These are phyloP conservation scores for Atkinsonella hypoxylon DNA, from an alignment of 2,329 filamentous ascomycete genomes.

Conservation along the genomic window DNA sequence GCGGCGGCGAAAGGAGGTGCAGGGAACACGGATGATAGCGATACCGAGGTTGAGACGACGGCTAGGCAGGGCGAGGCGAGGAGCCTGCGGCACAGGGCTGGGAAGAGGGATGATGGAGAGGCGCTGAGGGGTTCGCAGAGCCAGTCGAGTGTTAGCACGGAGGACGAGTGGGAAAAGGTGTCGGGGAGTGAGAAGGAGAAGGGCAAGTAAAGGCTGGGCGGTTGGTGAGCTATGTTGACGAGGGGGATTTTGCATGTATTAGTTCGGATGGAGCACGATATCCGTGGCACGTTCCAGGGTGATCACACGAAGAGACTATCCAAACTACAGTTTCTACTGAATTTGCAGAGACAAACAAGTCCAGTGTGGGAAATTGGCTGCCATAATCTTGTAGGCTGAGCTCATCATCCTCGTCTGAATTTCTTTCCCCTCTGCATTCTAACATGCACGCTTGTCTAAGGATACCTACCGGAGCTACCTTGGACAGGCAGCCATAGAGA, in stretches of 20 bases:
- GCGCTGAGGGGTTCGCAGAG: constrained; percentile 20
- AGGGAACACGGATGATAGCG: constrained; percentile 21
- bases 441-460: too few relatives aligned
- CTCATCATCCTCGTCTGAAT: too few relatives aligned
- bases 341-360: too few relatives aligned
- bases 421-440: too few relatives aligned
- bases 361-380: too few relatives aligned
- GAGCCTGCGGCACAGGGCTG: constrained; percentile 34
- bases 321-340: too few relatives aligned
- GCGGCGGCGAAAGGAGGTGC: constrained; percentile 18
- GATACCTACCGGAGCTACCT: too few relatives aligned
- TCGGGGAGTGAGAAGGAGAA: constrained; percentile 57
- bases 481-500: too few relatives aligned
- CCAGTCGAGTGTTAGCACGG: constrained; percentile 59
- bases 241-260: too few relatives aligned
- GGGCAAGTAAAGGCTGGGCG: constrained; percentile 28
- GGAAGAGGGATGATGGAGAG: constrained; percentile 11
- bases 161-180: constrained; percentile 97
- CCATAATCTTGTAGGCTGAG: too few relatives aligned
- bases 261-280: neutral
- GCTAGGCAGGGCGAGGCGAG: constrained; percentile 27
- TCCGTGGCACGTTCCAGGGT: neutral
- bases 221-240: neutral
- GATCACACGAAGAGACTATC: too few relatives aligned
- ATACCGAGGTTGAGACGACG: constrained; percentile 32